These are phyloP conservation scores for Pezicula radicicola DNA, from an alignment of 2,329 filamentous ascomycete genomes.

Conservation along the genomic window DNA sequence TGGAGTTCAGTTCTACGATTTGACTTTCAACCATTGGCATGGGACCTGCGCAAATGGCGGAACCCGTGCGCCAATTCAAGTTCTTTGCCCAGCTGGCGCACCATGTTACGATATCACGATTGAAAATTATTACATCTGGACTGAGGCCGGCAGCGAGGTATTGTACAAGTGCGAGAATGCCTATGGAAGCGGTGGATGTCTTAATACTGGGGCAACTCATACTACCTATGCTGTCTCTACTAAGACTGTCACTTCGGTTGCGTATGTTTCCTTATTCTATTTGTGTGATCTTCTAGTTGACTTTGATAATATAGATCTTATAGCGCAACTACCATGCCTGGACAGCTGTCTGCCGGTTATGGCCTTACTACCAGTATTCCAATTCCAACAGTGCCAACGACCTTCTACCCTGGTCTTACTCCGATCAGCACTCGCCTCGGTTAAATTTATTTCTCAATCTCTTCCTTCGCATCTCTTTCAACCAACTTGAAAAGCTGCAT, in stretches of 20 bases:
- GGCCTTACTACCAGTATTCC: constrained; percentile 15
- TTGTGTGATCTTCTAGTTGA: background rate
- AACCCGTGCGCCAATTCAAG: constrained; percentile 48
- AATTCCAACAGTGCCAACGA: constrained; percentile 21
- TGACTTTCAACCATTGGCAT: constrained; percentile 54
- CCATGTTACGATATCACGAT: constrained; percentile 52
- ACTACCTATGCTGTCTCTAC: background rate
- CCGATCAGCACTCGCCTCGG: constrained; percentile 14
- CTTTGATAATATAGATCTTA: background rate
- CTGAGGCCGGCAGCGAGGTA: constrained; percentile 1
- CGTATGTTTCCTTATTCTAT: background rate
- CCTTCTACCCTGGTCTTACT: constrained; percentile 19
- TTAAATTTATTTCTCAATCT: background rate
- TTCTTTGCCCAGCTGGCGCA: constrained; percentile 45
- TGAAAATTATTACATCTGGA: constrained; percentile 44
- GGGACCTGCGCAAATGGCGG: constrained; percentile 48
- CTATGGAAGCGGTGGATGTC: constrained; percentile 44
- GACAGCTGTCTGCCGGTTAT: constrained; percentile 14
- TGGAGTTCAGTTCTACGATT: constrained; percentile 49
- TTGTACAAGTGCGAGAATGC: constrained; percentile 45
- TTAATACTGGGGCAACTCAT: constrained; percentile 24
- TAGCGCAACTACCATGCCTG: constrained; percentile 8
- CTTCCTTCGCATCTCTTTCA: too few species aligned
- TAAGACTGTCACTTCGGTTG: background rate
- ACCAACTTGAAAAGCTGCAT: too few species aligned